Base-by-base conservation (phyloP, 1,139 yeast species). In the Sugiyamaella castrensis region DNA sequence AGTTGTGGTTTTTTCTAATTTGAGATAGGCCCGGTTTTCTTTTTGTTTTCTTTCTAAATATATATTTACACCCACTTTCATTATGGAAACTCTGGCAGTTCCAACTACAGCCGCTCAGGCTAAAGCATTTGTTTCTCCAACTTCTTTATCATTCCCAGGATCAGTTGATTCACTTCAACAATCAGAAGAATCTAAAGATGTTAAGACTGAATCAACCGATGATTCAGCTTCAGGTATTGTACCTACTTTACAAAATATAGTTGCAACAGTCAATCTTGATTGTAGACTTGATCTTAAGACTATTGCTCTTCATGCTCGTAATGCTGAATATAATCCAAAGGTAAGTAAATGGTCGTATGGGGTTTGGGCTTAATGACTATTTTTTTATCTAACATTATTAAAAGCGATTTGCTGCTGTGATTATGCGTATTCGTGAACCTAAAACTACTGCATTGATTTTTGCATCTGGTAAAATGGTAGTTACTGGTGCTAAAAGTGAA, bases 381-480 rank as follows among this genome's bases (percentile, higher is more conserved):
- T 30, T 8, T 32, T 38, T 36, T 31, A 46, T 39, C 37, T 19
- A 73, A 34, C 40, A 13, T 39, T 11, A 10, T 35, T 16, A 13
- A 19, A 41, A 82, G 72, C 96, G 99, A 75, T 92, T 92, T 74
- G 99, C 99, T 12, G 99, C 99, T 50, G 99, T 92, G 47, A 92
- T 92, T 61, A 94, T 92, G 99, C 87, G 99, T 77, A 92, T 92
- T 61, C 81, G 99, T 71, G 98, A 92, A 68, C 99, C 99, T 24
- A 92, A 92, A 68, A 94, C 98, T 0, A 92, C 99, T 1, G 98
- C 98, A 0, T 77, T 92, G 64, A 94, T 92, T 60, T 94, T 92
- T 70, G 99, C 98, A 1, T 88, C 97, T 5, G 99, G 99, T 64
- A 92, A 92, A 69, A 92, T 92, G 99, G 99, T 92, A 60, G 99